Evolutionary conservation across 2,329 filamentous ascomycete species (phyloP), one percentile per base, ranked within the genome.

Genomic region (Cercospora citrullina): DNA sequence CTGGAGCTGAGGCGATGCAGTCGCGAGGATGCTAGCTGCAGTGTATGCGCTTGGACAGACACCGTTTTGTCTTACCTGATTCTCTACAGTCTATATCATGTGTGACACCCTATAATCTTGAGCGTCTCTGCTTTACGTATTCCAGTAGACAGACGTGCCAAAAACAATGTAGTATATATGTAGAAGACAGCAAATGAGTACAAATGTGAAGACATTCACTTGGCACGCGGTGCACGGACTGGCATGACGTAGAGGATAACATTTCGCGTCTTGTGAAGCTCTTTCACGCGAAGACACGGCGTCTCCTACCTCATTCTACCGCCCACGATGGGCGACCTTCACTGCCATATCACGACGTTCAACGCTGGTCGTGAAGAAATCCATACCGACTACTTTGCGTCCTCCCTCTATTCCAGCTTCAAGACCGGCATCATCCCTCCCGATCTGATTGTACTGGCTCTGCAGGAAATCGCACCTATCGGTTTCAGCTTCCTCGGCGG

Each of bases 401-500:
- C 84, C 63, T 84, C 81, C 39, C 85, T 95, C 66, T 79, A 77
- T 69, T 79, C 80, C 66, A 77, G 76, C 78, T 63, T 79, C n/a
- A 78, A 78, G 33, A 70, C 77, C 55, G 72, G 60, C 12, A 71
- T 78, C 16, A 77, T 90, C 78, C 83, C 93, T 4, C 93, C 84
- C 4, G 88, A 90, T 71, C 78, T 92, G 45, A 80, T 92, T 68
- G 87, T 90, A 67, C 81, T 92, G 68, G 87, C 85, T 16, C 86
- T 99, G 18, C 94, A 99, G 80, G 95, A 99, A 80, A 85, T 97
- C 69, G 91, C 94, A 9, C 95, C 95, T 0, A 86, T 98, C 60
- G 87, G 90, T 63, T 88, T 93, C 75, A 88, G 91, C 26, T 96
- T 98, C 78, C 89, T 97, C 57, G 94, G 94, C 31, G 91, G 91